Conservation (phyloP, 352 stramenopile genomes). For the Hyaloperonospora arabidopsidis region DNA sequence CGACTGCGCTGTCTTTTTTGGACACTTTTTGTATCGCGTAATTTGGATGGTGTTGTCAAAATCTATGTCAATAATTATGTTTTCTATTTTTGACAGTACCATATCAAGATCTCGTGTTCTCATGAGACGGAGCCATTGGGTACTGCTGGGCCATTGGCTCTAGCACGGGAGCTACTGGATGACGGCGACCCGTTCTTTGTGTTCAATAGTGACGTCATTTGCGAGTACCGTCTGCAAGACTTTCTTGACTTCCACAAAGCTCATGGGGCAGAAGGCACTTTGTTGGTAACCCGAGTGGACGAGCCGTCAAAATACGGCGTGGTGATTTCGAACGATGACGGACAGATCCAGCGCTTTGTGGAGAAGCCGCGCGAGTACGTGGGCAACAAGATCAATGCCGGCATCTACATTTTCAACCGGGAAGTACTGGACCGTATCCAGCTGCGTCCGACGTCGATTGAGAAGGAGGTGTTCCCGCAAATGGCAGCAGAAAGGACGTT, state of each 20-base stretch:
- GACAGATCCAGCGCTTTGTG: conserved; percentile 85
- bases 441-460: conserved; percentile 84
- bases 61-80: conserved; percentile 4
- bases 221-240: conserved; percentile 71
- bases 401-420: conserved; percentile 87
- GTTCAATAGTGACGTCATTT: conserved; percentile 88
- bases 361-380: conserved; percentile 87
- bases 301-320: conserved; percentile 88
- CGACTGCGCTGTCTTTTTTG: background rate
- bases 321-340: conserved; percentile 63
- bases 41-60: conserved; percentile 2
- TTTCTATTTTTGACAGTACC: conserved; percentile 41
- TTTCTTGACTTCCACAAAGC: conserved; percentile 73
- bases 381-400: conserved; percentile 87
- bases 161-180: conserved; percentile 77
- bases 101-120: conserved; percentile 87
- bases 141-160: conserved; percentile 70
- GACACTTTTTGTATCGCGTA: background rate
- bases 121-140: conserved; percentile 81
- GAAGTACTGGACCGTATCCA: conserved; percentile 84
- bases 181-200: conserved; percentile 86
- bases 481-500: conserved; percentile 85
- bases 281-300: conserved; percentile 79
- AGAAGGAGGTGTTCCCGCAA: conserved; percentile 86
- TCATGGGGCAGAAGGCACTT: conserved; percentile 74